Conservation (phyloP, 345 rosid species). For the Eucalyptus erythrocorys region DNA sequence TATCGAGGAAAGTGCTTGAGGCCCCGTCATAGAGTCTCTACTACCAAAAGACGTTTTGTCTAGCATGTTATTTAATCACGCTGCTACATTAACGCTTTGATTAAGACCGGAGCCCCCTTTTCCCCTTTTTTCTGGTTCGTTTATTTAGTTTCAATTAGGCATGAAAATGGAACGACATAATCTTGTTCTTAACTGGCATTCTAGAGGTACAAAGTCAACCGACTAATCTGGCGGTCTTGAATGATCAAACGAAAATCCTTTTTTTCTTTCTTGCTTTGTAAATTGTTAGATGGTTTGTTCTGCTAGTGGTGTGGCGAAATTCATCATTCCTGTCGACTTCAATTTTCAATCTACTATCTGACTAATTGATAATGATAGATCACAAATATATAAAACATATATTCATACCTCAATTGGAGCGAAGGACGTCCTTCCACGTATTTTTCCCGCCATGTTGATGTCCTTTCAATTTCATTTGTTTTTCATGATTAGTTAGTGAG, state of each 20-base stretch:
- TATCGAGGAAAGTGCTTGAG: background rate
- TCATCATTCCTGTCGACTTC: background rate
- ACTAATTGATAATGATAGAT: background rate
- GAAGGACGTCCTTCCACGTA: background rate
- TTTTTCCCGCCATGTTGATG: background rate
- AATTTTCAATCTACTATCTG: background rate
- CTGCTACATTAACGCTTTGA: background rate
- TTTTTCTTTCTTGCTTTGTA: fast-evolving
- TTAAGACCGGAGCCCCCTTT: background rate
- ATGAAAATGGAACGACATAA: background rate
- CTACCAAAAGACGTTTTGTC: background rate
- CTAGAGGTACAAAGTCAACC: too few species aligned
- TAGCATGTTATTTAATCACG: background rate
- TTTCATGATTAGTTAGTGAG: background rate
- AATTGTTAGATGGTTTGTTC: background rate
- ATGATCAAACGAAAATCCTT: background rate
- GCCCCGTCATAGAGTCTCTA: background rate
- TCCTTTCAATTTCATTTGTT: background rate
- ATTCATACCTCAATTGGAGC: background rate
- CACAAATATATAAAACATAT: background rate
- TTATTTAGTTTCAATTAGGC: background rate
- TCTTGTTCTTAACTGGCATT: too few species aligned
- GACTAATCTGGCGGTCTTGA: background rate
- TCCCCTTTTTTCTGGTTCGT: background rate
- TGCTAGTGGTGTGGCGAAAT: background rate